Conservation (phyloP, 352 stramenopile species). For the Globisporangium paddicum region DNA sequence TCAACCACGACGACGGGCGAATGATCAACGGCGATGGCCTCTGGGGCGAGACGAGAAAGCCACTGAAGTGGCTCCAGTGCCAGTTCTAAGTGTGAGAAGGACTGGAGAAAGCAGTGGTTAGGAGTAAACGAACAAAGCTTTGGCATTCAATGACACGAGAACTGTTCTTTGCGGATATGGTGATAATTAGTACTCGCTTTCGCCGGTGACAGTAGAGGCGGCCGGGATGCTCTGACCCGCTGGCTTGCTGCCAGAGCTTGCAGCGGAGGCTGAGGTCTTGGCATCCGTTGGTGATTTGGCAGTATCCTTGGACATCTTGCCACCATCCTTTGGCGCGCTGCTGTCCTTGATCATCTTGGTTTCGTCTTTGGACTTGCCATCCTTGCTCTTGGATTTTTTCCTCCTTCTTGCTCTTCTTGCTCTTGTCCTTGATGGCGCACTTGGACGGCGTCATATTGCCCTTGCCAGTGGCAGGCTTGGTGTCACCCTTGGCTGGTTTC, state of each 20-base stretch:
- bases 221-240: background rate
- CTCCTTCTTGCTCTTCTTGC: background rate
- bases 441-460: background rate
- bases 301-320: background rate
- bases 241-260: background rate
- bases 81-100: slow-evolving; percentile 20
- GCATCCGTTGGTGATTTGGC: background rate
- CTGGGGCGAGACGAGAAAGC: slow-evolving; percentile 35
- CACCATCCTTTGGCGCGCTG: no score
- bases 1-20: slow-evolving; percentile 32
- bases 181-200: slow-evolving; percentile 1
- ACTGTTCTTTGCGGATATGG: no score
- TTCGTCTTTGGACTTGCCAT: background rate
- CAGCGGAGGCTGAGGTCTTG: no score
- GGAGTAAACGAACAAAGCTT: no score
- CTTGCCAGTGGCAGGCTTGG: background rate
- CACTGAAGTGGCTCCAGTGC: slow-evolving; percentile 41
- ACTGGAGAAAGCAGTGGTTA: no score
- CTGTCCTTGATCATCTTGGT: no score
- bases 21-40: slow-evolving; percentile 28
- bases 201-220: background rate
- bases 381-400: background rate
- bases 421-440: background rate
- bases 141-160: no score
- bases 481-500: background rate